Base-by-base conservation (phyloP, 768 basidiomycete genomes). In the Mycena filopes region DNA sequence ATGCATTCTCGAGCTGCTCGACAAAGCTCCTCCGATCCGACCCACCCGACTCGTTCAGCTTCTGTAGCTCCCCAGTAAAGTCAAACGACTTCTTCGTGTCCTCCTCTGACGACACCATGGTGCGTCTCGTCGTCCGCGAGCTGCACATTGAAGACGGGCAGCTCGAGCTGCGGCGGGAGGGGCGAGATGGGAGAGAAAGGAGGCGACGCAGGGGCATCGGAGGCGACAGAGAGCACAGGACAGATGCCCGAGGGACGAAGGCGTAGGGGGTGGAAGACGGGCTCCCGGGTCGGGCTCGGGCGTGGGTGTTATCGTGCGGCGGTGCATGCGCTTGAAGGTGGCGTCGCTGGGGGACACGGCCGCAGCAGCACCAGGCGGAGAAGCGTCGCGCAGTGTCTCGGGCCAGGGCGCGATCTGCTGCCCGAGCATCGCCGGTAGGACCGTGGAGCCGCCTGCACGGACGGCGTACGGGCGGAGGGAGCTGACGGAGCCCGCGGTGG, bases 61-160 rank as follows among this genome's bases (percentile, higher is more conserved):
- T 87, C 74, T 84, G 78, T 54, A 94, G 76, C 74, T 94, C 93
- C 43, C 89, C 91, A 0, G 93, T 95, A 72, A 94, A 95, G 71
- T 95, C 93, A 65, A 94, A 95, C 1, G 89, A 91, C 70, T 85
- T 89, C 78, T 89, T 92, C 0, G 92, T 93, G 67, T 90, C 86
- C 57, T 89, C 88, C 16, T 86, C 88, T 0, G 82, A 82, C 15
- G 80, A 78, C 40, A 76, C 71, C 78, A 23, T 77, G 78, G 40
- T 82, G 74, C 0, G 74, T 79, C 16, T 82, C 84, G 26, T 86
- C 84, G 25, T 86, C 83, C 47, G 84, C 74, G 38, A 87, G 70
- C 18, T 80, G 72, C 6, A 83, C 80, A 31, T 78, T 78, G 78
- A 86, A 83, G 4, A 82, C 71, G 1, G 83, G 82, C 2, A 74